phyloP scores from a whole-genome alignment of 129 eudicot genomes.

The Cynara cardunculus region DNA sequence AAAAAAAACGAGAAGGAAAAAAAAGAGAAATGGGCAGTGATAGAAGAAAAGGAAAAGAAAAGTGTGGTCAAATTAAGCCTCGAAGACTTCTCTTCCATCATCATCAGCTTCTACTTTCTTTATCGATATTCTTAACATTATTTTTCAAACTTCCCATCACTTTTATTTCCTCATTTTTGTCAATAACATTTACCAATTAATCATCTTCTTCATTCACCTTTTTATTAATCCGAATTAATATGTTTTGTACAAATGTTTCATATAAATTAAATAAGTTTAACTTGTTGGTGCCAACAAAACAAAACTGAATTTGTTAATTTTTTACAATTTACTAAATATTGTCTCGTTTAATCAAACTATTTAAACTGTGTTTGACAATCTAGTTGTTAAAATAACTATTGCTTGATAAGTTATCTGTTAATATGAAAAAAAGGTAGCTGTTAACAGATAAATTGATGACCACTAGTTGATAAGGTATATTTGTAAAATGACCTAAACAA shows the following conservation, averaged over 20 bases:
- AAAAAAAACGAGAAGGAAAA: not conserved
- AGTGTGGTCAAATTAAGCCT: conserved; percentile 82
- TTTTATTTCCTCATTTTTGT: not conserved
- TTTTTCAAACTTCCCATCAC: conserved; percentile 19
- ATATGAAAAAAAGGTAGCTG: not conserved
- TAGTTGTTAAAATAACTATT: too few species aligned
- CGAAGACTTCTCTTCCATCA: conserved; percentile 78
- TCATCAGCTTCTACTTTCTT: conserved; percentile 82
- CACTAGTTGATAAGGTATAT: too few species aligned
- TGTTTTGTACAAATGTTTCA: too few species aligned
- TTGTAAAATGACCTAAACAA: too few species aligned
- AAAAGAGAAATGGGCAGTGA: conserved; percentile 30
- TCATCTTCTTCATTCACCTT: not conserved
- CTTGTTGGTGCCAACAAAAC: too few species aligned
- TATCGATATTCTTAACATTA: conserved; percentile 54
- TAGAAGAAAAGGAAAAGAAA: conserved; percentile 54
- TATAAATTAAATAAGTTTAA: too few species aligned
- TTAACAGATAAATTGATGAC: too few species aligned
- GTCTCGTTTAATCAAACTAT: not conserved
- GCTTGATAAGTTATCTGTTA: too few species aligned
- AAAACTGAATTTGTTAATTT: too few species aligned
- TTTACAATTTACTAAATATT: not conserved
- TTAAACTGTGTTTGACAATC: too few species aligned
- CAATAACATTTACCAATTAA: too few species aligned
- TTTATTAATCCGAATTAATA: too few species aligned